phyloP scores from a whole-genome alignment of 352 stramenopile species.

The Phytophthora cryptogea region DNA sequence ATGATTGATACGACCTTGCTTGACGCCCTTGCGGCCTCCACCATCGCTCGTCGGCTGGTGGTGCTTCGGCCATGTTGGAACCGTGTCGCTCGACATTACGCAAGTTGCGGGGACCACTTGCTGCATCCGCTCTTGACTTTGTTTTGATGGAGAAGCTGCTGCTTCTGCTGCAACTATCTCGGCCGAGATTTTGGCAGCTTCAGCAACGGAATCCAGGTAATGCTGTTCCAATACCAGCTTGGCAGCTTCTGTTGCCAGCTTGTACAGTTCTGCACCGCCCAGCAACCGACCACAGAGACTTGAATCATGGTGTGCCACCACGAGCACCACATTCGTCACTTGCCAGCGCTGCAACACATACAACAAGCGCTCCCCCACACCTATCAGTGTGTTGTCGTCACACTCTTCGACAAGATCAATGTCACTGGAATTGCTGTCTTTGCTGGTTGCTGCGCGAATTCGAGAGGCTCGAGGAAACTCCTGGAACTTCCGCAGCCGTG shows the following conservation, averaged over 20 bases:
- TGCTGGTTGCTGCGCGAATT: slow-evolving; percentile 25
- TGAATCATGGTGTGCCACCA: slow-evolving; percentile 68
- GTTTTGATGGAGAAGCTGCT: slow-evolving; percentile 9
- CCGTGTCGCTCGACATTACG: slow-evolving; percentile 58
- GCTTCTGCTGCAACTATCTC: slow-evolving; percentile 31
- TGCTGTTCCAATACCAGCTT: slow-evolving; percentile 82
- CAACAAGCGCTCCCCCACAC: slow-evolving; percentile 73
- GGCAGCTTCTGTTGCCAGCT: slow-evolving; percentile 63
- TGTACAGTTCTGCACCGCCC: slow-evolving; percentile 70
- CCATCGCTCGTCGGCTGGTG: slow-evolving; percentile 63
- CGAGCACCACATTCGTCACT: slow-evolving; percentile 69
- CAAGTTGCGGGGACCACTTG: slow-evolving; percentile 41
- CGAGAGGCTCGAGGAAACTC: slow-evolving; percentile 55
- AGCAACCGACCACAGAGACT: slow-evolving; percentile 63
- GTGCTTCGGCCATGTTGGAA: slow-evolving; percentile 62
- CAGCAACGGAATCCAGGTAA: slow-evolving; percentile 54
- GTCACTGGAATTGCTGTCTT: slow-evolving; percentile 5
- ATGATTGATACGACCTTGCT: slow-evolving; percentile 71
- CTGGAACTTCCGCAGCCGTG: slow-evolving; percentile 51
- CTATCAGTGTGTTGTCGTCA: slow-evolving; percentile 54
- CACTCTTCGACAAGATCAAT: slow-evolving; percentile 57
- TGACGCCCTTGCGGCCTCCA: slow-evolving; percentile 49
- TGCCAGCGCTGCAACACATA: slow-evolving; percentile 86
- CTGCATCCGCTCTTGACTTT: slow-evolving; percentile 20
- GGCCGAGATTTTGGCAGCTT: slow-evolving; percentile 50